Base-by-base conservation (phyloP, 495 filamentous ascomycete genomes). In the Bacidia gigantensis region DNA sequence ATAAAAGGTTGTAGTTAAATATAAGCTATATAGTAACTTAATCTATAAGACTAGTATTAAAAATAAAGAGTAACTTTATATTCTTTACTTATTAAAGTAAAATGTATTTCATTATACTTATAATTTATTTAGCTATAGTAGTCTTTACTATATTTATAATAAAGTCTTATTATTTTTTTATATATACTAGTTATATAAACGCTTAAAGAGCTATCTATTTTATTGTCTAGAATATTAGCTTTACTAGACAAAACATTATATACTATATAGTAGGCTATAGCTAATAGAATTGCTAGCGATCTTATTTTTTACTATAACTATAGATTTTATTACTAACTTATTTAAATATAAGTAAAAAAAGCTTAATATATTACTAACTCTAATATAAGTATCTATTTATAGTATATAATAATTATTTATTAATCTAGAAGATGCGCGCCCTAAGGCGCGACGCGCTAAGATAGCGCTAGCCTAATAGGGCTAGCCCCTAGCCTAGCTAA, bases 361-460 rank as follows among this genome's bases (percentile, higher is more conserved):
- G 3, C 21, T n/a, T 9, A n/a, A 23, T 5, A 25, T 23, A 23
- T 25, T 48, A 48, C n/a, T n/a, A n/a, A n/a, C n/a, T 48, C 21
- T 7, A 7, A 25, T 23, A 23, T 11, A 5, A 11, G 3, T 48
- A 48, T 20, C 11, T 48, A 48, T 7, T 5, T 25, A 50, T 22
- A 54, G 50, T 54, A 51, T 49, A 35, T 23, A 22, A 12, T 20
- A 24, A 18, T 23, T 32, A 17, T 54, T 51, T 26, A 49, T 49
- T 26, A 26, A 26, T 49, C 26, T 26, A 49, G n/a, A n/a, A n/a
- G n/a, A n/a, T n/a, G n/a, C n/a, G n/a, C n/a, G n/a, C n/a, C n/a
- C n/a, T 21, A 21, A 40, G 41, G 26, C 38, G 22, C 3, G 17
- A 52, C 26, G 25, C 14, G 11, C 35, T n/a, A 21, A 21, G 26